Conservation (phyloP, 129 eudicot species). For the Tanacetum coccineum region DNA sequence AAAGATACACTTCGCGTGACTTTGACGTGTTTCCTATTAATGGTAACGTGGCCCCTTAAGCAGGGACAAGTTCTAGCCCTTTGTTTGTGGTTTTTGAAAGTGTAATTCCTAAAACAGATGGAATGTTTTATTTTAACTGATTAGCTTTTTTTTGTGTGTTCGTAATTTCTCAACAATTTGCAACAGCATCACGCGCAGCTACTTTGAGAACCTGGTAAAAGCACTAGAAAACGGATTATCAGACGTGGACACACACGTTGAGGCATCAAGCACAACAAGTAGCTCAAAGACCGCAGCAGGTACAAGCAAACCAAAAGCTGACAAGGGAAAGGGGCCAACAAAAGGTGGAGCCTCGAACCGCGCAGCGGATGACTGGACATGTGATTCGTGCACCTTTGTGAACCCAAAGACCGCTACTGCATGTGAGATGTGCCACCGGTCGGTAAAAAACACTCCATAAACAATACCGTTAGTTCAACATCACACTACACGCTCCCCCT, state of each 20-base stretch:
- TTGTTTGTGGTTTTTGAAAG: too few species aligned
- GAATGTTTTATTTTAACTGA: too few species aligned
- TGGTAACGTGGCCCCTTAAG: too few species aligned
- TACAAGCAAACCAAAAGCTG: conserved; percentile 47
- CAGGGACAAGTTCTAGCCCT: too few species aligned
- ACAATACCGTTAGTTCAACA: conserved; percentile 6
- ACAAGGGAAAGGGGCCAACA: conserved; percentile 44
- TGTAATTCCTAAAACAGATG: too few species aligned
- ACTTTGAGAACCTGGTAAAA: conserved; percentile 71
- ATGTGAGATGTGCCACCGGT: conserved; percentile 41
- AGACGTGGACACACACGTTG: conserved; percentile 44
- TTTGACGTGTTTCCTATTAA: background rate
- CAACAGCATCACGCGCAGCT: conserved; percentile 61
- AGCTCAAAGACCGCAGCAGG: conserved; percentile 42
- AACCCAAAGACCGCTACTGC: conserved; percentile 27
- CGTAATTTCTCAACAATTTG: background rate
- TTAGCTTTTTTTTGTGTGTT: too few species aligned
- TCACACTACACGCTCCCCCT: conserved; percentile 4
- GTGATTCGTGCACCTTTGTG: conserved; percentile 53
- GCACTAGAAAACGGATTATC: conserved; percentile 68
- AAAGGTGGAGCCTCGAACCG: conserved; percentile 30
- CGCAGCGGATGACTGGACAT: conserved; percentile 56
- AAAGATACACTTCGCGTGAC: background rate
- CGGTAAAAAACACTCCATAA: conserved; percentile 21
- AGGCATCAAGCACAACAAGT: conserved; percentile 35